Conservation (phyloP, 176 grass and related monocot genomes). For the Carex kokanica region DNA sequence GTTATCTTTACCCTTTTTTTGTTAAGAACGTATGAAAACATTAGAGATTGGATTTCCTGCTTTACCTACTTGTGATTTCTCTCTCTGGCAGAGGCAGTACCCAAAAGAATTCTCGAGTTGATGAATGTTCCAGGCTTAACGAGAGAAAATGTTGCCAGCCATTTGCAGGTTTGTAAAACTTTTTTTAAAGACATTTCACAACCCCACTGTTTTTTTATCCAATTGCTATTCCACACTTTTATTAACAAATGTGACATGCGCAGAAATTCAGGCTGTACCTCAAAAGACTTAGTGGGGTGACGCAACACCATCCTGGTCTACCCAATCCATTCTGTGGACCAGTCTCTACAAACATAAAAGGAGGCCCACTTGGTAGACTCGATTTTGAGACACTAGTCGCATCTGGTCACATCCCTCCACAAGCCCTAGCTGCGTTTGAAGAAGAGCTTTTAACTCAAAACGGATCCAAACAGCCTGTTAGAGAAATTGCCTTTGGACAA, state of each 20-base stretch:
- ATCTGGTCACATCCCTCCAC: constrained; percentile 87
- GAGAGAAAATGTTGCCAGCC: constrained; percentile 97
- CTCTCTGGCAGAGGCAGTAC: constrained; percentile 76
- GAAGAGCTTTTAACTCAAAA: constrained; percentile 83
- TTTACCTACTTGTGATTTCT: constrained; percentile 25
- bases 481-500: constrained; percentile 90
- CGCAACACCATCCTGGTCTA: constrained; percentile 80
- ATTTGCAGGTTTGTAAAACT: constrained; percentile 80
- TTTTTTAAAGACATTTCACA: constrained; percentile 23
- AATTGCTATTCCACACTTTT: neutral
- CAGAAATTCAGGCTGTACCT: constrained; percentile 99
- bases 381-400: constrained; percentile 79
- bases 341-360: constrained; percentile 63
- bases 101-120: constrained; percentile 98
- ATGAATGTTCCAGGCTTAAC: constrained; percentile 99
- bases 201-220: constrained; percentile 9
- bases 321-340: constrained; percentile 61
- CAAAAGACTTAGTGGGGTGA: constrained; percentile 66
- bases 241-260: constrained; percentile 30
- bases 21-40: constrained; percentile 14
- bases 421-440: constrained; percentile 73
- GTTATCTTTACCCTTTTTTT: constrained; percentile 21
- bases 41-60: neutral
- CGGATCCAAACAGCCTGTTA: constrained; percentile 48
- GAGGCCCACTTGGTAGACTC: constrained; percentile 56